Base-by-base conservation (phyloP, 2,329 filamentous ascomycete species). In the Tolypocladium sp. region DNA sequence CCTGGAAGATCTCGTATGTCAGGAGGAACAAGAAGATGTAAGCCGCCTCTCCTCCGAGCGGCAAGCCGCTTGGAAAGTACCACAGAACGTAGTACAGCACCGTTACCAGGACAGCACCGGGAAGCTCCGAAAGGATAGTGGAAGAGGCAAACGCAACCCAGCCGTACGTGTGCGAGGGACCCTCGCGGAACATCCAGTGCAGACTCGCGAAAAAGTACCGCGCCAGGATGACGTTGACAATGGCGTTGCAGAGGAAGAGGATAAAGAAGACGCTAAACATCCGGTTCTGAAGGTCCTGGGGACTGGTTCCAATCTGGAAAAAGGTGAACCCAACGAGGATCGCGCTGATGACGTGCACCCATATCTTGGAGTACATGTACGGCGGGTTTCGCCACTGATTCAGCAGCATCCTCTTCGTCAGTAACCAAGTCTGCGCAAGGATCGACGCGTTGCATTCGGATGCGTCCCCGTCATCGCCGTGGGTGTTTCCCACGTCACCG, bases 311-410 rank as follows among this genome's bases (percentile, higher is more conserved):
- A 3, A 91, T 80, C 65, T 86, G 77, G 77, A 82, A 91, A 75
- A 91, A 92, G 4, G 88, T 91, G 73, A 91, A 91, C 27, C 87
- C 88, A 73, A 90, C 91, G 79, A 92, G 90, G 70, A 91, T 84
- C 20, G 87, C 89, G 52, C 89, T 79, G 61, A 91, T 81, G 60
- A 90, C 82, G 4, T 85, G 80, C 40, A 86, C 81, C 71, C 91
- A 92, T 33, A 93, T 75, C 69, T 91, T 91, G 60, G 87, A 85
- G 71, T 91, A 92, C 58, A 91, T 77, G 70, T 92, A 93, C 1
- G 84, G 86, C 0, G 89, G 86, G 62, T 90, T 85, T 17, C 90
- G 82, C 88, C 88, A 92, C 74, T 91, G 87, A 64, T 90, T 84
- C 4, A 77, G 76, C 71, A 91, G 91, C 56, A 88, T 81, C 27